A percentile compares a stretch with the other conserved stretches of the same genome.
Evolutionary conservation across 1,284 basidiomycete species (phyloP).

Genomic region (Fistulina hepatica): DNA sequence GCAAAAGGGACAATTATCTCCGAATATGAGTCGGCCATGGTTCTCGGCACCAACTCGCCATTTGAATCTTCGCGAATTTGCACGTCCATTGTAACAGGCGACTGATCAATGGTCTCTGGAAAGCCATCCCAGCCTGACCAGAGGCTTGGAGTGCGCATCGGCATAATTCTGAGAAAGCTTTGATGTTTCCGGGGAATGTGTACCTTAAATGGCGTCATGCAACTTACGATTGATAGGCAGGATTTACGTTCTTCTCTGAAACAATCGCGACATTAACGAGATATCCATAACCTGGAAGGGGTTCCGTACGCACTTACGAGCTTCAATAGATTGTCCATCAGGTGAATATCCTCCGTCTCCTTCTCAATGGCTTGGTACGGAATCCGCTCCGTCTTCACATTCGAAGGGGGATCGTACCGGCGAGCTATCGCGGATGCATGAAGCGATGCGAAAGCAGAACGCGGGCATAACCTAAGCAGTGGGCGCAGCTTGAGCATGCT

Average conservation of each 20-base stretch:
- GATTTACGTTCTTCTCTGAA: not conserved
- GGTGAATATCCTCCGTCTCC: slow-evolving; percentile 48
- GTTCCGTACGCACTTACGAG: slow-evolving; percentile 49
- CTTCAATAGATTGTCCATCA: slow-evolving; percentile 48
- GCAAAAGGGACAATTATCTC: slow-evolving; percentile 55
- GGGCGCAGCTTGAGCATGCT: no score
- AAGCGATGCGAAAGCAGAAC: no score
- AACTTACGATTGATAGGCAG: not conserved
- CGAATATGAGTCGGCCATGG: slow-evolving; percentile 62
- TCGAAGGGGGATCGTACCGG: no score
- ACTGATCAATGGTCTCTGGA: slow-evolving; percentile 12
- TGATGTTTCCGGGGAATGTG: no score
- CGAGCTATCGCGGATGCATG: no score
- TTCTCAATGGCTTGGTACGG: slow-evolving; percentile 28
- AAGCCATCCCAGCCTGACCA: slow-evolving; percentile 55
- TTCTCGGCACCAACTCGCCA: slow-evolving; percentile 29
- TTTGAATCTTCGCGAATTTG: not conserved
- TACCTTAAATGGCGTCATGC: no score
- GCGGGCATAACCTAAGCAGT: no score
- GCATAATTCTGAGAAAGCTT: slow-evolving; percentile 47
- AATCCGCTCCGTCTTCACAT: no score
- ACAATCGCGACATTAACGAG: not conserved
- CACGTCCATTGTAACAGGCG: not conserved
- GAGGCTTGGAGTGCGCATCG: slow-evolving; percentile 34
- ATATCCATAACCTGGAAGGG: not conserved